A percentile compares a stretch with the other conserved stretches of the same genome.
These are phyloP conservation scores for Lentinula novae-zelandiae DNA, from an alignment of 1,284 basidiomycete species.

Conservation along the genomic window DNA sequence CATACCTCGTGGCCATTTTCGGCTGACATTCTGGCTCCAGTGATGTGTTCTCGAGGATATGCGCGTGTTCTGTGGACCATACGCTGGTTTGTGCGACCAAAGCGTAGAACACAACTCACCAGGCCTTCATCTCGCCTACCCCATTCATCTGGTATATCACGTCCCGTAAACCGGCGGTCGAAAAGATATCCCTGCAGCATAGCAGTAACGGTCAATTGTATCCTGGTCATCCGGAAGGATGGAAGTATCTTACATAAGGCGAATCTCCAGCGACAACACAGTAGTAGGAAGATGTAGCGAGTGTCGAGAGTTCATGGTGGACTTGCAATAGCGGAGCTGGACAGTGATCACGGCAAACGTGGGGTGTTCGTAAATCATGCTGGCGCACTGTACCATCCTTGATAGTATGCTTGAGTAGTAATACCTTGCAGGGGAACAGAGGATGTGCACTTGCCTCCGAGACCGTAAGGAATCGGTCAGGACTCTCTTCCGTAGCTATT, in stretches of 20 bases:
- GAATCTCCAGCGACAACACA: conserved; percentile 75
- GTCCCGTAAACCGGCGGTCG: conserved; percentile 77
- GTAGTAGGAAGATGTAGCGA: conserved; percentile 68
- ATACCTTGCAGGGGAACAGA: conserved; percentile 3
- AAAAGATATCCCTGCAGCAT: conserved; percentile 74
- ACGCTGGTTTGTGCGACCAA: conserved; percentile 52
- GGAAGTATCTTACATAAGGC: conserved; percentile 48
- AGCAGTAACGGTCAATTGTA: neutral
- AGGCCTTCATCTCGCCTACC: conserved; percentile 56
- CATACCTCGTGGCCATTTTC: conserved; percentile 77
- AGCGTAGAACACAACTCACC: conserved; percentile 82
- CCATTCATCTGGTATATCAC: conserved; percentile 69
- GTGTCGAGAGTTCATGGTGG: conserved; percentile 56
- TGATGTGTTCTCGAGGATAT: conserved; percentile 59
- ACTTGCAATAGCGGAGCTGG: conserved; percentile 66
- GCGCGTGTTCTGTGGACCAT: conserved; percentile 23
- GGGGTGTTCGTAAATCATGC: conserved; percentile 77
- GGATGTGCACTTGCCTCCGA: conserved; percentile 56
- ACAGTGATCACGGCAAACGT: conserved; percentile 58
- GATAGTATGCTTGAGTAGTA: neutral
- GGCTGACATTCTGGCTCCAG: conserved; percentile 74
- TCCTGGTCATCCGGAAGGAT: neutral
- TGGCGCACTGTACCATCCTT: conserved; percentile 63
- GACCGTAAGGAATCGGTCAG: conserved; percentile 82
- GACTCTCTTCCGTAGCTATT: conserved; percentile 80